These are phyloP conservation scores for Naegleria lovaniensis DNA, from an alignment of 208 protist genomes.

Conservation along the genomic window DNA sequence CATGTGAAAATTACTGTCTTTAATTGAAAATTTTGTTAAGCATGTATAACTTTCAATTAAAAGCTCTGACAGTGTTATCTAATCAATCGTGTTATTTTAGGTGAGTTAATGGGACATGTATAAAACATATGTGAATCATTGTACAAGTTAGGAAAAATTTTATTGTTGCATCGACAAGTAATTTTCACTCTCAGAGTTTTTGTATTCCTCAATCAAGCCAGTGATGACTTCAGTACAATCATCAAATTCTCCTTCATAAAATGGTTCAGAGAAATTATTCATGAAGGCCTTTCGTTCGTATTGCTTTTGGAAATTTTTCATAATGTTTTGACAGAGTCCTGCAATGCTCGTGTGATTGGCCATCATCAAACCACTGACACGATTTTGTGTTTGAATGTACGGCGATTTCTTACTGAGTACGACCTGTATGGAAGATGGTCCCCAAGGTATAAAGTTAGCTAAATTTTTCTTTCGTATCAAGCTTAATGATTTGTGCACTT, in stretches of 20 bases:
- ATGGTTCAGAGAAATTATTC: slow-evolving; percentile 82
- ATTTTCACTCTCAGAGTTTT: slow-evolving; percentile 30
- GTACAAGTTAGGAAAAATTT: background rate
- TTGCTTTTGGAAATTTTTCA: slow-evolving; percentile 86
- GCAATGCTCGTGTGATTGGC: slow-evolving; percentile 98
- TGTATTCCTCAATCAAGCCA: slow-evolving; percentile 93
- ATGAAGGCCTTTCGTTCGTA: slow-evolving; percentile 84
- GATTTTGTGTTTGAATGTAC: slow-evolving; percentile 89
- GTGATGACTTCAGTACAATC: slow-evolving; percentile 82
- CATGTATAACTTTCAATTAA: too few species aligned
- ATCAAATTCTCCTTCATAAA: slow-evolving; percentile 88
- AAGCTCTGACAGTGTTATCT: too few species aligned
- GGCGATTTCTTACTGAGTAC: slow-evolving; percentile 87
- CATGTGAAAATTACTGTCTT: too few species aligned
- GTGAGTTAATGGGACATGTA: too few species aligned
- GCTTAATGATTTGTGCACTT: slow-evolving; percentile 97
- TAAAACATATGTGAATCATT: background rate
- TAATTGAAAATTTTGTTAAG: too few species aligned
- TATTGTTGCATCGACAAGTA: background rate
- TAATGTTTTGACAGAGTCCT: slow-evolving; percentile 78
- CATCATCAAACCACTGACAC: slow-evolving; percentile 96
- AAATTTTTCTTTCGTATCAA: slow-evolving; percentile 91
- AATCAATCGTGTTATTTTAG: too few species aligned
- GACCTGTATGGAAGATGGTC: slow-evolving; percentile 88
- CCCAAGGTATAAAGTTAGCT: slow-evolving; percentile 98